Percentiles rank a stretch among this genome's conserved stretches.
These are phyloP conservation scores for Oidiodendron maius DNA, from an alignment of 495 filamentous ascomycete genomes.

Conservation along the genomic window DNA sequence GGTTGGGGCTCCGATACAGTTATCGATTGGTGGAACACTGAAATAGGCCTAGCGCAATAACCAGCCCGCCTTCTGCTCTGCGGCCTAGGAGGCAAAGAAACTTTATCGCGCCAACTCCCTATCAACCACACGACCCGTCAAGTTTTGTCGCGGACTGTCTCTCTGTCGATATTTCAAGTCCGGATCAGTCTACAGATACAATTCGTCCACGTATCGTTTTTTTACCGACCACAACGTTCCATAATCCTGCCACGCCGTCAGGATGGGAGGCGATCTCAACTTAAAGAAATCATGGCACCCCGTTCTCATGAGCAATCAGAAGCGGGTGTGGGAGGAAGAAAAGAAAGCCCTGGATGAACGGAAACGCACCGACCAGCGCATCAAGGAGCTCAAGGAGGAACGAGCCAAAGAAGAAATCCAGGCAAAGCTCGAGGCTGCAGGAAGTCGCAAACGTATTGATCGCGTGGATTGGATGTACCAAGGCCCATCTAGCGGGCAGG, in stretches of 20 bases:
- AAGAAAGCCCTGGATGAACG: conserved; percentile 92
- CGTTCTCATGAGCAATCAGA: conserved; percentile 74
- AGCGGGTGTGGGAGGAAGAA: conserved; percentile 78
- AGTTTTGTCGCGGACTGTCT: no score
- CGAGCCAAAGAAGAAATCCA: conserved; percentile 88
- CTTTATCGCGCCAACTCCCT: no score
- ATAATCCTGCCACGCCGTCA: conserved; percentile 29
- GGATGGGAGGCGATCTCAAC: conserved; percentile 86
- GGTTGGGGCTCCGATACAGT: not conserved
- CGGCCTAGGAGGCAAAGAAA: no score
- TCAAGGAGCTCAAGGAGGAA: conserved; percentile 91
- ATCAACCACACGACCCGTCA: no score
- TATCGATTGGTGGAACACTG: conserved; percentile 5
- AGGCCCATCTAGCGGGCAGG: conserved; percentile 73
- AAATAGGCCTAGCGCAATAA: not conserved
- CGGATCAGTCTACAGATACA: no score
- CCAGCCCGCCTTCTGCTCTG: not conserved
- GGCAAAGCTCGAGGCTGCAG: conserved; percentile 81
- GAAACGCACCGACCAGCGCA: conserved; percentile 77
- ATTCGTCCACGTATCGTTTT: no score
- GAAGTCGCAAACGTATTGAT: conserved; percentile 65
- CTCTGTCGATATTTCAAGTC: no score
- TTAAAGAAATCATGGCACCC: conserved; percentile 99
- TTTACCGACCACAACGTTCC: no score
- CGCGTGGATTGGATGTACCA: conserved; percentile 98